These are phyloP conservation scores for Pseudocercospora cruenta DNA, from an alignment of 2,329 filamentous ascomycete species.

Conservation along the genomic window DNA sequence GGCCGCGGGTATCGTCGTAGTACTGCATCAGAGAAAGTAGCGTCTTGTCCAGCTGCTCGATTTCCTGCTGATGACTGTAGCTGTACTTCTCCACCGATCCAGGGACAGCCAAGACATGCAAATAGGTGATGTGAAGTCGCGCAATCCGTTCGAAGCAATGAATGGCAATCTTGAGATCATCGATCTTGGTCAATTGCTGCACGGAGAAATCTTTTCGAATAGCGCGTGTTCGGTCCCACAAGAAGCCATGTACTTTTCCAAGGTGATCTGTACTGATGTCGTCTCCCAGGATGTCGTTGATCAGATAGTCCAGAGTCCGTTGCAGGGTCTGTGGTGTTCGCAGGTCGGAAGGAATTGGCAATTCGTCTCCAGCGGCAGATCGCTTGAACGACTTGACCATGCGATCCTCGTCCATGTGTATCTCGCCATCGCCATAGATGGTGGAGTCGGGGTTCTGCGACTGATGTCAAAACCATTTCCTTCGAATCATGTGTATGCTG, in stretches of 20 bases:
- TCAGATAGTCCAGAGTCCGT: slow-evolving; percentile 50
- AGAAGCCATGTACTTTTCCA: slow-evolving; percentile 61
- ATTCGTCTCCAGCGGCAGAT: slow-evolving; percentile 65
- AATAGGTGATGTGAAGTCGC: slow-evolving; percentile 64
- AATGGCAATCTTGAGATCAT: slow-evolving; percentile 61
- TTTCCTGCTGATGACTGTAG: slow-evolving; percentile 63
- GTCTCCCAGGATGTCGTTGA: slow-evolving; percentile 54
- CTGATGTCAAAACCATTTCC: slow-evolving; percentile 33
- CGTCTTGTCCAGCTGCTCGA: slow-evolving; percentile 67
- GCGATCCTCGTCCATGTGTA: slow-evolving; percentile 51
- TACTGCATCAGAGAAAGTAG: slow-evolving; percentile 64
- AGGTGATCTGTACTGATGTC: slow-evolving; percentile 45
- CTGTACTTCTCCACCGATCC: slow-evolving; percentile 51
- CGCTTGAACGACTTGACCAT: slow-evolving; percentile 69
- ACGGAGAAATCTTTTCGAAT: slow-evolving; percentile 69
- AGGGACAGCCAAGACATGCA: slow-evolving; percentile 60
- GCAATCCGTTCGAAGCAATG: slow-evolving; percentile 66
- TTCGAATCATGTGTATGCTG: slow-evolving; percentile 11
- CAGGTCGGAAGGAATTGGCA: slow-evolving; percentile 66
- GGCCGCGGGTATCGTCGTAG: slow-evolving; percentile 59
- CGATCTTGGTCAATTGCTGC: slow-evolving; percentile 60
- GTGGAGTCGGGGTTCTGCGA: slow-evolving; percentile 36
- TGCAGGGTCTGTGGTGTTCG: slow-evolving; percentile 57
- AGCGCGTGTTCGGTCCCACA: slow-evolving; percentile 68
- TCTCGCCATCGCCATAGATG: slow-evolving; percentile 36